These are phyloP conservation scores for Brassica cretica DNA, from an alignment of 345 rosid species.

Conservation along the genomic window DNA sequence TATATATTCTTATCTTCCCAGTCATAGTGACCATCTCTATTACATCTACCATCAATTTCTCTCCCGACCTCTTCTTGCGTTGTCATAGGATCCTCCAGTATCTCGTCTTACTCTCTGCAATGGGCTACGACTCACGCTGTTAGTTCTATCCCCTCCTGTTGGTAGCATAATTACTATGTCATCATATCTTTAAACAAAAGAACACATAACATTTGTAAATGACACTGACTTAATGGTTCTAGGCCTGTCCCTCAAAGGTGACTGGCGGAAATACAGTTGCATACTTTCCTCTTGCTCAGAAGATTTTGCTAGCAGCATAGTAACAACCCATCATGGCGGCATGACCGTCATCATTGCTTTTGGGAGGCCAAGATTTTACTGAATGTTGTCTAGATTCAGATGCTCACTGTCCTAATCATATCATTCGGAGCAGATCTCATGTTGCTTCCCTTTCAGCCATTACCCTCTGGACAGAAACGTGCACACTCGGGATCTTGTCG, in stretches of 20 bases:
- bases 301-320: constrained; percentile 62
- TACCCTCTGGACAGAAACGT: constrained; percentile 48
- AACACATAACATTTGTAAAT: not conserved
- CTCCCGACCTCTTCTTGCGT: constrained; percentile 61
- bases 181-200: not conserved
- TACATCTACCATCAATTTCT: constrained; percentile 71
- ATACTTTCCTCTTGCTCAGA: constrained; percentile 78
- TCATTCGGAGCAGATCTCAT: constrained; percentile 46
- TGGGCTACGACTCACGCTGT: constrained; percentile 65
- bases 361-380: constrained; percentile 51
- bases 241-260: constrained; percentile 62
- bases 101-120: constrained; percentile 60
- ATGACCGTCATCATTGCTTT: constrained; percentile 46
- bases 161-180: constrained; percentile 2
- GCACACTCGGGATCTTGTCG: constrained; percentile 51
- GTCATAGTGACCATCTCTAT: constrained; percentile 61
- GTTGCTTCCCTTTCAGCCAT: constrained; percentile 46
- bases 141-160: constrained; percentile 41
- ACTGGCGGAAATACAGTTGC: constrained; percentile 51
- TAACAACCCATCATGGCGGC: constrained; percentile 47
- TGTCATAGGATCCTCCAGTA: constrained; percentile 61
- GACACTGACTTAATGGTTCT: constrained; percentile 53
- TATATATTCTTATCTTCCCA: constrained; percentile 60
- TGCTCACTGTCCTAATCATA: constrained; percentile 26
- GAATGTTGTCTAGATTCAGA: constrained; percentile 44